Evolutionary conservation across 2,329 filamentous ascomycete genomes (phyloP), one percentile per base, ranked within the genome.

Genomic region (Stachybotrys elegans): DNA sequence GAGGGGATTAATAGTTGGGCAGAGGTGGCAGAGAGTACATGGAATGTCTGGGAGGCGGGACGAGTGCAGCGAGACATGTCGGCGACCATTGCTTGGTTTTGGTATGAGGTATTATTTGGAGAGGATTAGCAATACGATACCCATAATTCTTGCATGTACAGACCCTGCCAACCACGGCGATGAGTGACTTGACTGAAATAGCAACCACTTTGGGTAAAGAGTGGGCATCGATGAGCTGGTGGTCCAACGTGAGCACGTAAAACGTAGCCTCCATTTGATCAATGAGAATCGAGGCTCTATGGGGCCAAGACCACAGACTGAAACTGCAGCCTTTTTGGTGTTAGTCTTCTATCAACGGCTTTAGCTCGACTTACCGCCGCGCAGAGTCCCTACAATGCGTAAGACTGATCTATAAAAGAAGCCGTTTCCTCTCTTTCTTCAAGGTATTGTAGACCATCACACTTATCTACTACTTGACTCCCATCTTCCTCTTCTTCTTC

Each of bases 141-240:
- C n/a, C n/a, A n/a, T n/a, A n/a, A n/a, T n/a, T n/a, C n/a, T n/a
- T n/a, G n/a, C n/a, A n/a, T n/a, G n/a, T n/a, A n/a, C n/a, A n/a
- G n/a, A n/a, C n/a, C n/a, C n/a, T n/a, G n/a, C n/a, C n/a, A n/a
- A n/a, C n/a, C n/a, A n/a, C n/a, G n/a, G n/a, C n/a, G n/a, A n/a
- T n/a, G n/a, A n/a, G n/a, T n/a, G n/a, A n/a, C n/a, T 20, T 20
- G 34, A 36, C 34, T 36, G 34, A 36, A 36, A 36, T 36, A n/a
- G 34, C 34, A 36, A 19, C 34, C 34, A 7, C 12, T 17, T 36
- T 17, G n/a, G n/a, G n/a, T n/a, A n/a, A n/a, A n/a, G n/a, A n/a
- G n/a, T n/a, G n/a, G n/a, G n/a, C n/a, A n/a, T 19, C 16, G 5
- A 36, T 20, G 19, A 36, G 34, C 21, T 20, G 14, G 16, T 36